Percentiles rank a stretch among this genome's conserved stretches.
Evolutionary conservation across 352 stramenopile species (phyloP).

Genomic region (Globisporangium apiculatum): DNA sequence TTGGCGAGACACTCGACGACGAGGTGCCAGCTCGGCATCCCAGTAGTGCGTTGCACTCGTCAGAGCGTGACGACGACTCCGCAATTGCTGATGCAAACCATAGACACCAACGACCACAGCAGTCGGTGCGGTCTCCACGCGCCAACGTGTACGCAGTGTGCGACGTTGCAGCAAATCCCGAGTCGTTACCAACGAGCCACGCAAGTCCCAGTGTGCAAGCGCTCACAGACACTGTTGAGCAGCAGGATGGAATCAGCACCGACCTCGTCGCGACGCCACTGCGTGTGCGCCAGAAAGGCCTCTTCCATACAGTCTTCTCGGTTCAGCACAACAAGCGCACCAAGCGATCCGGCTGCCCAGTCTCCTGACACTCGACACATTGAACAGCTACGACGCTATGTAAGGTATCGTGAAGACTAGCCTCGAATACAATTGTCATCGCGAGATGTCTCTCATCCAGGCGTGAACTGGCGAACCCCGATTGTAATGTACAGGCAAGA

Average conservation of each 20-base stretch:
- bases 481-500: no score
- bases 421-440: no score
- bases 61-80: not conserved
- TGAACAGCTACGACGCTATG: no score
- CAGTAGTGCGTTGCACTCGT: not conserved
- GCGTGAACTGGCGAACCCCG: no score
- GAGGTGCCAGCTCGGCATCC: no score
- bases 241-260: not conserved
- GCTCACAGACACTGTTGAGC: no score
- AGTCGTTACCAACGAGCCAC: no score
- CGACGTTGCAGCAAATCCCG: not conserved
- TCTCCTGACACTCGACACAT: conserved; percentile 1
- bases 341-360: conserved; percentile 4
- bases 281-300: conserved; percentile 3
- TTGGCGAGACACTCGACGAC: not conserved
- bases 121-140: not conserved
- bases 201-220: no score
- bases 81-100: not conserved
- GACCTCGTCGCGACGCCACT: conserved; percentile 1
- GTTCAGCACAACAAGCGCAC: conserved; percentile 10
- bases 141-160: not conserved
- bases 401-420: no score
- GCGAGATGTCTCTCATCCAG: no score
- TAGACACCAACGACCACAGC: not conserved
- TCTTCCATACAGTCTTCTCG: conserved; percentile 11